Percentiles rank a stretch among this genome's conserved stretches.
These are phyloP conservation scores for Cyanidiococcus yangmingshanensis DNA, from an alignment of 23 red algal species.

Conservation along the genomic window DNA sequence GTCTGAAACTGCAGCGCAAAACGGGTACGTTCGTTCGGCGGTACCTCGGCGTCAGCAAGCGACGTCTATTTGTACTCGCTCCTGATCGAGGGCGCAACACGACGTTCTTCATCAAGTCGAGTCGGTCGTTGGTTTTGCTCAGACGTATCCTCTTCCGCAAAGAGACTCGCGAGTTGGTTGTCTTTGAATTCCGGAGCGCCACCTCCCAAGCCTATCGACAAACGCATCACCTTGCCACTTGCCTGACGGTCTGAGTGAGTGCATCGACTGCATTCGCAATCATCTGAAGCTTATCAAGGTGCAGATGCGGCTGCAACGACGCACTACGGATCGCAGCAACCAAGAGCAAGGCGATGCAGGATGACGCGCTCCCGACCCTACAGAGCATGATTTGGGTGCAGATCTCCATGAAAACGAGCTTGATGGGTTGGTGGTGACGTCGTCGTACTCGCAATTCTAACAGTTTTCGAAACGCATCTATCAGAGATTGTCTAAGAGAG, in stretches of 20 bases:
- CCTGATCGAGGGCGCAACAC: constrained; percentile 17
- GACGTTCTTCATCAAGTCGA: background rate
- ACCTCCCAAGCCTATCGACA: background rate
- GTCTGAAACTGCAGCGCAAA: constrained; percentile 19
- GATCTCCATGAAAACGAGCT: no score
- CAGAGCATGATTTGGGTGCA: no score
- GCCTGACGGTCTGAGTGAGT: constrained; percentile 1
- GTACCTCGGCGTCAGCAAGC: background rate
- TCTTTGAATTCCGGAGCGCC: constrained; percentile 10
- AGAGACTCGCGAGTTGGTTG: background rate
- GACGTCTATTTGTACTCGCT: background rate
- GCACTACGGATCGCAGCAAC: no score
- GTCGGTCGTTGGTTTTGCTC: background rate
- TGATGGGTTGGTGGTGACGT: no score
- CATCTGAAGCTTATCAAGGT: background rate
- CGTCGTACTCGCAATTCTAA: no score
- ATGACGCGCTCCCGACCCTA: no score
- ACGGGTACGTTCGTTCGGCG: background rate
- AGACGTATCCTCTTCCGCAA: constrained; percentile 14
- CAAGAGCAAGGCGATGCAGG: no score
- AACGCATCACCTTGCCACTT: background rate
- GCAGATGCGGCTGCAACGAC: background rate
- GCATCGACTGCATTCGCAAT: background rate
- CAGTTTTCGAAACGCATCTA: no score
- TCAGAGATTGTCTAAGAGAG: no score